Evolutionary conservation across 1,284 basidiomycete species (phyloP).

Genomic region (Cryptococcus maquisensis): DNA sequence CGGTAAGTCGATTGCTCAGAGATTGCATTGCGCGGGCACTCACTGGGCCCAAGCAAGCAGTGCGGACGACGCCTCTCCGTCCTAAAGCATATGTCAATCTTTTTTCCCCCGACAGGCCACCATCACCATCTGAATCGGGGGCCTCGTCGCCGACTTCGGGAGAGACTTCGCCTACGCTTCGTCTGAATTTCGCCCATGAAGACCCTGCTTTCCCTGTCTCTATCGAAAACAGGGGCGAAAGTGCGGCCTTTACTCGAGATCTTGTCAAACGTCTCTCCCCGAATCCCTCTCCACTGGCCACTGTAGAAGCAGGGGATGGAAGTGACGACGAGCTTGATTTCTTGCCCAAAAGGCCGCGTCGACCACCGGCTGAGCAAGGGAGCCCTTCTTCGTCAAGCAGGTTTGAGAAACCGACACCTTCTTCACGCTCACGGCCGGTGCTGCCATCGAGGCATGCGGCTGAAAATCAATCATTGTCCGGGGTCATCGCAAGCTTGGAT

Average conservation of each 20-base stretch:
- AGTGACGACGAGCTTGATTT: constrained; percentile 4
- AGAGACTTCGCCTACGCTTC: constrained; percentile 15
- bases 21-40: neutral
- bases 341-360: neutral
- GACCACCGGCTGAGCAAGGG: too few relatives aligned
- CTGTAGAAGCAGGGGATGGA: neutral
- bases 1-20: neutral
- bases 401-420: too few relatives aligned
- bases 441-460: too few relatives aligned
- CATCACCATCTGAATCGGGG: neutral
- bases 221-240: neutral
- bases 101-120: neutral
- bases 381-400: too few relatives aligned
- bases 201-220: constrained; percentile 5
- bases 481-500: too few relatives aligned
- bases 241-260: neutral
- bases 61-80: neutral
- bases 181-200: constrained; percentile 6
- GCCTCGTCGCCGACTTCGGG: neutral
- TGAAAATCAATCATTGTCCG: too few relatives aligned
- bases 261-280: neutral
- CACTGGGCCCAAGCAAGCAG: neutral
- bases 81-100: neutral
- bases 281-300: neutral
- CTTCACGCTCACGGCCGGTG: too few relatives aligned